These are phyloP conservation scores for Antarctomyces pellizariae DNA, from an alignment of 495 filamentous ascomycete genomes.

Conservation along the genomic window DNA sequence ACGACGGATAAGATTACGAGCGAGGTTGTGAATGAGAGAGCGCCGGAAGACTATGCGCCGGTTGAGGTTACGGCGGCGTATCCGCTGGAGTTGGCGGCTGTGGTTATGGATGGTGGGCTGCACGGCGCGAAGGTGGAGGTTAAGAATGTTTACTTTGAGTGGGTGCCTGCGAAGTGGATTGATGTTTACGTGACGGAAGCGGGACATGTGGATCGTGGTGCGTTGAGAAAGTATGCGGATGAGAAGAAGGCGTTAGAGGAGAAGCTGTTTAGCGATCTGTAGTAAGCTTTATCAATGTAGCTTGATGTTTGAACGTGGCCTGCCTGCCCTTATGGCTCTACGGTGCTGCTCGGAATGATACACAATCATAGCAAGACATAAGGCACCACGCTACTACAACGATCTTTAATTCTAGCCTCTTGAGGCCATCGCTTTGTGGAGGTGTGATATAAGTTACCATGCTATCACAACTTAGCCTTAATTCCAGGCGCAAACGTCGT, in stretches of 20 bases:
- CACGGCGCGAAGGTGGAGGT: constrained; percentile 15
- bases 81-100: constrained; percentile 7
- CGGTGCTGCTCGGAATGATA: constrained; percentile 2
- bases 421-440: no score
- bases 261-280: constrained; percentile 17
- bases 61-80: constrained; percentile 24
- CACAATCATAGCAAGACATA: no score
- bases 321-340: constrained; percentile 6
- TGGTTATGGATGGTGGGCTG: constrained; percentile 1
- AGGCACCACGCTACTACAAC: neutral
- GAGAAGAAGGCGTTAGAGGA: constrained; percentile 13
- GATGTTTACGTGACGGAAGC: constrained; percentile 33
- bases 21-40: constrained; percentile 12
- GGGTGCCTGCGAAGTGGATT: constrained; percentile 28
- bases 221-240: constrained; percentile 14
- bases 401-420: no score
- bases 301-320: neutral
- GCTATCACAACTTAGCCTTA: constrained; percentile 23
- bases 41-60: constrained; percentile 27
- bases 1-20: constrained; percentile 36
- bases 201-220: constrained; percentile 14
- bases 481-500: constrained; percentile 35
- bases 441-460: no score
- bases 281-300: neutral
- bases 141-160: constrained; percentile 42